A percentile compares a stretch with the other conserved stretches of the same genome.
Evolutionary conservation across 495 filamentous ascomycete species (phyloP).

Genomic region (Cryomyces antarcticus): DNA sequence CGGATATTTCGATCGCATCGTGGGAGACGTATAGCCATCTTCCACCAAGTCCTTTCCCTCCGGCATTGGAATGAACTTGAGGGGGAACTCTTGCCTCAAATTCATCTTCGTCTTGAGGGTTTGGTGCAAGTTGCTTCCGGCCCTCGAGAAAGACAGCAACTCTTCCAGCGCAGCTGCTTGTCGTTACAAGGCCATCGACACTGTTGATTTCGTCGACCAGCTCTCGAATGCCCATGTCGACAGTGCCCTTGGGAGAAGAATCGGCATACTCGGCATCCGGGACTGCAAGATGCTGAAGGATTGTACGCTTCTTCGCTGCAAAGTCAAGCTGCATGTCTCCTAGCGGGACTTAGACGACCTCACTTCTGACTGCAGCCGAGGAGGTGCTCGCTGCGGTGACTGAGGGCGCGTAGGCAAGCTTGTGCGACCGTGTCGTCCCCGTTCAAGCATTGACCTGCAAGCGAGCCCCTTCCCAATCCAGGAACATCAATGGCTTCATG

Average conservation of each 20-base stretch:
- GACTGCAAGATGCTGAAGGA: constrained; percentile 40
- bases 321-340: constrained; percentile 19
- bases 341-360: too few species aligned
- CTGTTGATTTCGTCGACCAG: constrained; percentile 59
- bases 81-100: neutral
- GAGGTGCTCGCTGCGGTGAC: neutral
- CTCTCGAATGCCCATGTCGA: constrained; percentile 56
- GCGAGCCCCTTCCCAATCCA: too few species aligned
- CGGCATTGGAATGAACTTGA: neutral
- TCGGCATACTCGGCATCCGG: constrained; percentile 52
- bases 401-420: neutral
- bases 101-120: neutral
- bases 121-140: constrained; percentile 18
- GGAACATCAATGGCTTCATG: too few species aligned
- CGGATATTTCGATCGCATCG: constrained; percentile 32
- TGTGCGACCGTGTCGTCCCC: too few species aligned
- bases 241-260: constrained; percentile 64
- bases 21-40: constrained; percentile 80
- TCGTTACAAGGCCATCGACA: constrained; percentile 57
- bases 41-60: constrained; percentile 32
- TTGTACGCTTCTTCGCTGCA: constrained; percentile 36
- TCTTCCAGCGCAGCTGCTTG: constrained; percentile 75
- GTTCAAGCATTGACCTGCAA: too few species aligned
- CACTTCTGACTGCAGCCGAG: neutral
- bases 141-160: constrained; percentile 73